Conservation (phyloP, 2,329 filamentous ascomycete genomes). For the Thelonectria blattea region DNA sequence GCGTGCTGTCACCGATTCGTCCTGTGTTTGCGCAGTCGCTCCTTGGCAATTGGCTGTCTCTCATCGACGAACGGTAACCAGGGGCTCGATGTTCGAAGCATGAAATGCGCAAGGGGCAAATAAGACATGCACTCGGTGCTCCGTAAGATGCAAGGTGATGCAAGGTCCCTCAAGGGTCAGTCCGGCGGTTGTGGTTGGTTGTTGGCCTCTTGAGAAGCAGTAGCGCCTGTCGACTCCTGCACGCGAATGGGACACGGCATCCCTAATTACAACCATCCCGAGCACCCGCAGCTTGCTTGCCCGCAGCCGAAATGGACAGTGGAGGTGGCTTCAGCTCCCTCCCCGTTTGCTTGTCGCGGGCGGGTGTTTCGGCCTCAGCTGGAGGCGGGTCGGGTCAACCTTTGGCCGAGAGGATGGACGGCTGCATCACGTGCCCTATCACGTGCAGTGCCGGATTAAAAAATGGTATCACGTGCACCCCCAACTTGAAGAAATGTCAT, state of each 20-base stretch:
- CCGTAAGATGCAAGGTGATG: background rate
- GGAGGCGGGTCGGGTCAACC: background rate
- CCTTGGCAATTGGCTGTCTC: conserved; percentile 2
- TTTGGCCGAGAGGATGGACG: background rate
- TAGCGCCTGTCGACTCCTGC: conserved; percentile 7
- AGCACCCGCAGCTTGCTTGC: background rate
- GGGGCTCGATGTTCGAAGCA: background rate
- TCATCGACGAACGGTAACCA: background rate
- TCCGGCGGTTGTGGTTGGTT: conserved; percentile 4
- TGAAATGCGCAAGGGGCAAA: conserved; percentile 14
- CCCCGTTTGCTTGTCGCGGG: no score
- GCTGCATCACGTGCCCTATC: background rate
- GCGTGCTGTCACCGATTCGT: background rate
- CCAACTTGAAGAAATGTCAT: background rate
- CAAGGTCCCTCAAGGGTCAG: conserved; percentile 2
- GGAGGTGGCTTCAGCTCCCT: background rate
- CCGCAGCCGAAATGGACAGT: background rate
- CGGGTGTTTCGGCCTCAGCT: conserved; percentile 12
- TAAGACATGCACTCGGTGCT: background rate
- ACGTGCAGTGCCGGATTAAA: background rate
- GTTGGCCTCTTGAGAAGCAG: background rate
- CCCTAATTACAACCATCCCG: background rate
- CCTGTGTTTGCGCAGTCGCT: background rate
- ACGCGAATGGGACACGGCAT: background rate
- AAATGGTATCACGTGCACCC: no score